These are phyloP conservation scores for Polytrichum formosum DNA, from an alignment of 225 moss, liverwort and hornwort genomes.

Conservation along the genomic window DNA sequence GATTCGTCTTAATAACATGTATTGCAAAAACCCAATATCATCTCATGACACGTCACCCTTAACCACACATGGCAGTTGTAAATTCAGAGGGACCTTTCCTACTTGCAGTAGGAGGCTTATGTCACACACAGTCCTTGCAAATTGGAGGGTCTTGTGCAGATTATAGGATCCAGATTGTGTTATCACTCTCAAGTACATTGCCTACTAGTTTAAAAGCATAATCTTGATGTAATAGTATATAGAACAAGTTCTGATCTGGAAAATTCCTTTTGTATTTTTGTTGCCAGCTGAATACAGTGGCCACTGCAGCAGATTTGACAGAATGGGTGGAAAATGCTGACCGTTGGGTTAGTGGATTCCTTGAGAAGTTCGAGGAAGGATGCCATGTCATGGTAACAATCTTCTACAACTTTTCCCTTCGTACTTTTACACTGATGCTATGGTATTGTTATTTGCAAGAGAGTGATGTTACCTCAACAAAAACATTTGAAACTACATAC, in stretches of 20 bases:
- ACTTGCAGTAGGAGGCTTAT: too few species aligned
- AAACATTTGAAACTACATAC: too few species aligned
- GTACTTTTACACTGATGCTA: background rate
- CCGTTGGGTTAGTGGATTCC: constrained; percentile 95
- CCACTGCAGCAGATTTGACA: constrained; percentile 83
- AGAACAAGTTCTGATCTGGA: background rate
- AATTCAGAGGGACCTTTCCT: too few species aligned
- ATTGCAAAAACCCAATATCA: too few species aligned
- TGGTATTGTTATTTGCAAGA: background rate
- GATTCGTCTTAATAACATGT: too few species aligned
- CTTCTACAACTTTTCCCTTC: background rate
- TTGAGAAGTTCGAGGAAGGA: constrained; percentile 98
- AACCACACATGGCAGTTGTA: too few species aligned
- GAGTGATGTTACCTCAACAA: too few species aligned
- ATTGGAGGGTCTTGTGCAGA: too few species aligned
- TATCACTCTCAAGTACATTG: background rate
- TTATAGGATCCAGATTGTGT: too few species aligned
- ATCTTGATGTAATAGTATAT: background rate
- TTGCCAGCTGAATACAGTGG: constrained; percentile 74
- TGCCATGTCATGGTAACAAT: constrained; percentile 85
- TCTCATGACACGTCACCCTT: too few species aligned
- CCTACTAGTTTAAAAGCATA: background rate
- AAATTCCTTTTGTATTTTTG: background rate
- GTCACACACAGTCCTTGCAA: too few species aligned
- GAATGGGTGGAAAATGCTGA: constrained; percentile 99